phyloP scores from a whole-genome alignment of 2,329 filamentous ascomycete species.

The Alternaria atra region DNA sequence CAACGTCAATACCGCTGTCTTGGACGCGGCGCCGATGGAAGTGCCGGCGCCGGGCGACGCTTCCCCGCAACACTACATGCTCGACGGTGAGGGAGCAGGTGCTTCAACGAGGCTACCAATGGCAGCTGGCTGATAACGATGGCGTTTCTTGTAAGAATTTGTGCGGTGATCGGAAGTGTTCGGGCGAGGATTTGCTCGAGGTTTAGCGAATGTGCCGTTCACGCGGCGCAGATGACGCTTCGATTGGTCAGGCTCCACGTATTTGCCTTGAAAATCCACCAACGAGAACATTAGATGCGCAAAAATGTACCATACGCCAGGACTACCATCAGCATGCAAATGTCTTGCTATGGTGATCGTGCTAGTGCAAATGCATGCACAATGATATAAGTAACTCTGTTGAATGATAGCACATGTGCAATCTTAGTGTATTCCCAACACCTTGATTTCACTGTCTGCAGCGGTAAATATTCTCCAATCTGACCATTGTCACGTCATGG shows the following conservation, averaged over 20 bases:
- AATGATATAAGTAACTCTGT: no score
- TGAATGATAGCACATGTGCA: no score
- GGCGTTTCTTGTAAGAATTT: not conserved
- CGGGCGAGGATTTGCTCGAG: not conserved
- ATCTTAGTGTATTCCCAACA: no score
- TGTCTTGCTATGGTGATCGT: no score
- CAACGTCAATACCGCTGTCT: conserved; percentile 13
- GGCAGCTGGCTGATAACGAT: not conserved
- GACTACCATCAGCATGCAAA: no score
- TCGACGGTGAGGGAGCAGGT: not conserved
- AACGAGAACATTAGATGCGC: not conserved
- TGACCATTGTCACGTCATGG: no score
- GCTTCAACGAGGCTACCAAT: not conserved
- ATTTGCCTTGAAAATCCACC: not conserved
- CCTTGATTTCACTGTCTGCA: no score
- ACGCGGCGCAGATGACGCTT: not conserved
- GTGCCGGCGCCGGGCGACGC: not conserved
- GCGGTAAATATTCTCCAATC: no score
- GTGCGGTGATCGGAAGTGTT: not conserved
- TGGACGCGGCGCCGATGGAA: not conserved
- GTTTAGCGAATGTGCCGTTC: conserved; percentile 3
- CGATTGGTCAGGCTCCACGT: not conserved
- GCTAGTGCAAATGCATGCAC: no score
- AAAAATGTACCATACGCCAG: not conserved
- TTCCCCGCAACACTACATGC: not conserved